Evolutionary conservation across 1,284 basidiomycete genomes (phyloP).

Genomic region (Tilletia caries): DNA sequence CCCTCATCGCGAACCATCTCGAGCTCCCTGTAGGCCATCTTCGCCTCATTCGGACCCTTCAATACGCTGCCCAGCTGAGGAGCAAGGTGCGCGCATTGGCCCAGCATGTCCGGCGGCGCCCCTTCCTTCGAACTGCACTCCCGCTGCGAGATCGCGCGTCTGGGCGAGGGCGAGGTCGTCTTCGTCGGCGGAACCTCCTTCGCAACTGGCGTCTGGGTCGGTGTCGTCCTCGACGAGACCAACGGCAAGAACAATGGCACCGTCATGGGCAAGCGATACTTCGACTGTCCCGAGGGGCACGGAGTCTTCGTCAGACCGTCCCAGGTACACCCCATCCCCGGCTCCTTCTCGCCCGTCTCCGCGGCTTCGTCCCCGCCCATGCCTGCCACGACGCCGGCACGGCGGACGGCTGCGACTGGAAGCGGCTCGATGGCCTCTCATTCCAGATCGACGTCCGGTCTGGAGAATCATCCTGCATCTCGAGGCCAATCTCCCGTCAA

Average conservation of each 20-base stretch:
- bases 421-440: no score
- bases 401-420: background rate
- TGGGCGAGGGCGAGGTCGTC: slow-evolving; percentile 75
- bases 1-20: no score
- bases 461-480: background rate
- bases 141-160: slow-evolving; percentile 29
- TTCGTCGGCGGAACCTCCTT: slow-evolving; percentile 82
- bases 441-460: background rate
- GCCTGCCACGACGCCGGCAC: background rate
- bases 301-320: slow-evolving; percentile 89
- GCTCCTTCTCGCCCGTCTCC: background rate
- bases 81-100: no score
- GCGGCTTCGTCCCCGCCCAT: background rate
- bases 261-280: slow-evolving; percentile 79
- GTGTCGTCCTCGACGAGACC: slow-evolving; percentile 70
- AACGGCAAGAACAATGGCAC: slow-evolving; percentile 95
- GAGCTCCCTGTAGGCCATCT: no score
- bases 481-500: background rate
- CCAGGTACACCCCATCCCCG: slow-evolving; percentile 65
- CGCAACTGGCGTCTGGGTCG: slow-evolving; percentile 87
- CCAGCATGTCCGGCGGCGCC: background rate
- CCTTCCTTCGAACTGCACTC: background rate
- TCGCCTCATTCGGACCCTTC: no score
- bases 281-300: slow-evolving; percentile 70
- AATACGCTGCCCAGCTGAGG: no score